phyloP scores from a whole-genome alignment of 306 rosid species.

The Mimosa pudica region DNA sequence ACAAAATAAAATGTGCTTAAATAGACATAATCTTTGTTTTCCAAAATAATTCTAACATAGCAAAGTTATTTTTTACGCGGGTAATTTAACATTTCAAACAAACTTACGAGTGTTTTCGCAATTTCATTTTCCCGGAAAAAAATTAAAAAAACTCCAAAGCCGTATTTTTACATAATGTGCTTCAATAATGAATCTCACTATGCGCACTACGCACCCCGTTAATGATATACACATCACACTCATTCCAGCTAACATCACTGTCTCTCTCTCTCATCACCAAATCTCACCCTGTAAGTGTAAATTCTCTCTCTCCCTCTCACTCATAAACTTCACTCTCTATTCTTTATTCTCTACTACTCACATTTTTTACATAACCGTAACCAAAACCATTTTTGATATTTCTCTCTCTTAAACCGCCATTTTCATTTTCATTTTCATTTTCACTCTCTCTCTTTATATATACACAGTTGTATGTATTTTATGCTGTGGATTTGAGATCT shows the following conservation, averaged over 20 bases:
- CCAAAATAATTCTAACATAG: no score
- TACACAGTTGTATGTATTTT: neutral
- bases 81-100: no score
- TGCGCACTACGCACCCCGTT: conserved; percentile 53
- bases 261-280: conserved; percentile 34
- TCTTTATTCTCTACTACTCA: neutral
- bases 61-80: no score
- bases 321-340: conserved; percentile 28
- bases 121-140: no score
- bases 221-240: conserved; percentile 30
- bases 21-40: no score
- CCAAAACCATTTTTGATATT: conserved; percentile 17
- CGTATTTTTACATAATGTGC: no score
- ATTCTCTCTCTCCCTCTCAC: neutral
- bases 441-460: conserved; percentile 10
- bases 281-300: conserved; percentile 12
- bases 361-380: conserved; percentile 33
- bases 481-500: conserved; percentile 44
- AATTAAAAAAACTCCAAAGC: no score
- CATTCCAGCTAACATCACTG: conserved; percentile 24
- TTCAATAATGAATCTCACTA: conserved; percentile 18
- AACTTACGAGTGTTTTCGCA: no score
- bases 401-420: conserved; percentile 48
- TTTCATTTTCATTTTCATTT: conserved; percentile 32
- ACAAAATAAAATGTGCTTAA: no score